phyloP scores from a whole-genome alignment of 140 eudicot species.

The Stevia rebaudiana region DNA sequence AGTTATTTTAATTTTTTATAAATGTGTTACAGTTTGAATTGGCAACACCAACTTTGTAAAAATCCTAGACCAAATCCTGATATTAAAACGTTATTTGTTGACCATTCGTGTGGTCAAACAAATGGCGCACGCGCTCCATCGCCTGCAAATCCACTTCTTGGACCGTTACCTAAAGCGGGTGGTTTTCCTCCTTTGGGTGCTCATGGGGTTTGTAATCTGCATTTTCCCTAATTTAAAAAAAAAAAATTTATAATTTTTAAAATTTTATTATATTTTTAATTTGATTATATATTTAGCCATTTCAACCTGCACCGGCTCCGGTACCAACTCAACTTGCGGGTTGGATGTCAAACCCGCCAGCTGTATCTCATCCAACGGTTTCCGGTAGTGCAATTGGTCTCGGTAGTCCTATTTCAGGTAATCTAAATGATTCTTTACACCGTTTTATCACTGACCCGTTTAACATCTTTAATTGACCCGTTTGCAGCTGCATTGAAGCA shows the following conservation, averaged over 20 bases:
- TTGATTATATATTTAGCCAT: conserved; percentile 45
- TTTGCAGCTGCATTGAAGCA: conserved; percentile 73
- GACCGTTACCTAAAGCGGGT: conserved; percentile 78
- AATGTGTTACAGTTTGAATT: conserved; percentile 55
- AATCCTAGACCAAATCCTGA: conserved; percentile 95
- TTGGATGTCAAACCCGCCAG: conserved; percentile 87
- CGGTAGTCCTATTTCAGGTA: conserved; percentile 76
- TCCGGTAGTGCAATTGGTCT: conserved; percentile 83
- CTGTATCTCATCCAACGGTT: conserved; percentile 63
- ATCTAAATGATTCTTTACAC: conserved; percentile 10
- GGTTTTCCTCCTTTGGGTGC: conserved; percentile 91
- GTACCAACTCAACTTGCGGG: conserved; percentile 84
- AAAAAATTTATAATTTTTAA: background rate
- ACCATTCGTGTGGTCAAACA: conserved; percentile 92
- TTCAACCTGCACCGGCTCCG: conserved; percentile 65
- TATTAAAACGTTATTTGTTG: conserved; percentile 84
- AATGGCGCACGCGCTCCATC: conserved; percentile 95
- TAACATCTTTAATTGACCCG: background rate
- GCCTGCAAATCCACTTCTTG: conserved; percentile 81
- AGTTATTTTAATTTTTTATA: conserved; percentile 8
- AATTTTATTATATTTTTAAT: background rate
- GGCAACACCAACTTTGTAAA: conserved; percentile 97
- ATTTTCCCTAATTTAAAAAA: background rate
- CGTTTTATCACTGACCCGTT: conserved; percentile 4
- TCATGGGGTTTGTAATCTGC: conserved; percentile 57